Evolutionary conservation across 1,284 basidiomycete genomes (phyloP).

Genomic region (Trichosporon coremiiforme): DNA sequence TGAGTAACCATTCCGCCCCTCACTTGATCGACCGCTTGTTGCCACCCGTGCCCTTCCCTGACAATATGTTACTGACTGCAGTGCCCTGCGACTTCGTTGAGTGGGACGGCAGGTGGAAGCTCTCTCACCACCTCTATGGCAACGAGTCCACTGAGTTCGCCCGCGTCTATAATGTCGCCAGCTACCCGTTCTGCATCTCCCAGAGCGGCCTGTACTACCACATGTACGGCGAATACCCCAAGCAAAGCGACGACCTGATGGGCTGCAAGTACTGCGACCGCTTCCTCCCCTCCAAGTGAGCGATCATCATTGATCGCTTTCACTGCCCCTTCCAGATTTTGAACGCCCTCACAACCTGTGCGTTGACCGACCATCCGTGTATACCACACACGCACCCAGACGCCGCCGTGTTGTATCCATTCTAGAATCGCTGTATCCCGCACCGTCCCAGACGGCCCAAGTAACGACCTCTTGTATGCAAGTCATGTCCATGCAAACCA

Average conservation of each 20-base stretch:
- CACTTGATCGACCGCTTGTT: background rate
- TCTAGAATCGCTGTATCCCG: background rate
- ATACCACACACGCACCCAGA: background rate
- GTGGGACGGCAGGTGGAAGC: constrained; percentile 9
- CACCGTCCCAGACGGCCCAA: background rate
- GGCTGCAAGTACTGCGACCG: constrained; percentile 12
- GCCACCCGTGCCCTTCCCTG: background rate
- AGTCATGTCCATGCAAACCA: too few species aligned
- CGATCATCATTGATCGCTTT: background rate
- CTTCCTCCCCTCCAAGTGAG: background rate
- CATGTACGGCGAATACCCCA: background rate
- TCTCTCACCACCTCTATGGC: background rate
- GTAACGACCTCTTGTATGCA: background rate
- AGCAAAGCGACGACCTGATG: background rate
- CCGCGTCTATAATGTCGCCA: background rate
- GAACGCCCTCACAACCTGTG: background rate
- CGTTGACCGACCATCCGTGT: background rate
- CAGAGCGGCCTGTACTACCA: background rate
- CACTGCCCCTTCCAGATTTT: background rate
- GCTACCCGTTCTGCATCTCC: background rate
- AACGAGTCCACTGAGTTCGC: background rate
- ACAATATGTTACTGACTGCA: background rate
- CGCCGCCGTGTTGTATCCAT: background rate
- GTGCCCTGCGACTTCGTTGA: background rate
- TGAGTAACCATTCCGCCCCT: background rate